phyloP scores from a whole-genome alignment of 1,284 basidiomycete genomes.

The Leccinum pseudoinsigne region DNA sequence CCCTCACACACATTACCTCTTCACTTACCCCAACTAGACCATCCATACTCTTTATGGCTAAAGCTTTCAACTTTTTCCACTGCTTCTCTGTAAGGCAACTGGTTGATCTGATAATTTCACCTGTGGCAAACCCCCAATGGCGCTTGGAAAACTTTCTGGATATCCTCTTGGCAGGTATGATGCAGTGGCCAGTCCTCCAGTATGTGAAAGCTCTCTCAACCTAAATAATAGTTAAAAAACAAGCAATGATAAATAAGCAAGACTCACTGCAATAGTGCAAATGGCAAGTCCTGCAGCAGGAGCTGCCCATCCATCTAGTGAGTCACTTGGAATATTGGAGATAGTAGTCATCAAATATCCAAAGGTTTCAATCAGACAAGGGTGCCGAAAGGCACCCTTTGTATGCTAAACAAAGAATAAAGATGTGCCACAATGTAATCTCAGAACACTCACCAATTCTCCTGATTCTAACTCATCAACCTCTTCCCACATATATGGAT shows the following conservation, averaged over 20 bases:
- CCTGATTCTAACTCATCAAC: too few species aligned
- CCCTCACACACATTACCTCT: background rate
- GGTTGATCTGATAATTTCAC: background rate
- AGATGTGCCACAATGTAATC: too few species aligned
- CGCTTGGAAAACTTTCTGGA: background rate
- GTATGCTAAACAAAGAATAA: too few species aligned
- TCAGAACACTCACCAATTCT: too few species aligned
- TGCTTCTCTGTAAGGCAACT: background rate
- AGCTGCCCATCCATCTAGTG: background rate
- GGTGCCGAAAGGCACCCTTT: background rate
- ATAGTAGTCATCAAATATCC: background rate
- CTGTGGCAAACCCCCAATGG: background rate
- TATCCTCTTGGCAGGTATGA: background rate
- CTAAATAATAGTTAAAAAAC: background rate
- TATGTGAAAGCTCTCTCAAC: background rate
- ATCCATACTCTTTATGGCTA: background rate
- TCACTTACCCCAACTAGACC: background rate
- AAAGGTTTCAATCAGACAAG: background rate
- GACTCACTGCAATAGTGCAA: background rate
- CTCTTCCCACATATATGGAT: background rate
- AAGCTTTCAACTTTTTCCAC: background rate
- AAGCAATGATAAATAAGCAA: background rate
- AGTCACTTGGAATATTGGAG: background rate
- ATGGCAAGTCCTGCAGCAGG: background rate
- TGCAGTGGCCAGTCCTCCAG: background rate